Evolutionary conservation across 805 yeast genomes (phyloP).

Genomic region (Kluyveromyces wickerhamii): DNA sequence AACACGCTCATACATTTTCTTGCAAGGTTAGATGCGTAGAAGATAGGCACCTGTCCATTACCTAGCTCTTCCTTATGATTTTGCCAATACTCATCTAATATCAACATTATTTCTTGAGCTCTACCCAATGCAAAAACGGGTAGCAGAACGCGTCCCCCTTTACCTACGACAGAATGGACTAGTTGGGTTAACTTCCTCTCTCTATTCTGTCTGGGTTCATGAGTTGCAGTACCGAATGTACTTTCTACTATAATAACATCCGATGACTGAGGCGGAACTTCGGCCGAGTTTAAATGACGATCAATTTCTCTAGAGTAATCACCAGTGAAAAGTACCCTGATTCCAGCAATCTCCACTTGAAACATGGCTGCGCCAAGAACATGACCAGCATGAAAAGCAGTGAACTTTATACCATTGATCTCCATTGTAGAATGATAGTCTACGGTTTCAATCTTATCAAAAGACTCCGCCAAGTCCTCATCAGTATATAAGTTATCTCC

Average conservation of each 20-base stretch:
- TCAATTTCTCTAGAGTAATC: constrained; percentile 95
- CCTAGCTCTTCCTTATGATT: constrained; percentile 69
- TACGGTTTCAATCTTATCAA: constrained; percentile 84
- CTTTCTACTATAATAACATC: constrained; percentile 90
- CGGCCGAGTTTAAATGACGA: constrained; percentile 91
- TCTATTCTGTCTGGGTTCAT: constrained; percentile 80
- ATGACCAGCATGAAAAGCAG: constrained; percentile 99
- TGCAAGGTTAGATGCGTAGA: constrained; percentile 88
- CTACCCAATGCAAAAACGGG: constrained; percentile 97
- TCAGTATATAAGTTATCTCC: constrained; percentile 68
- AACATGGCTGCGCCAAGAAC: constrained; percentile 98
- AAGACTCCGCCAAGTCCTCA: constrained; percentile 80
- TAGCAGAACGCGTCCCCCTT: constrained; percentile 85
- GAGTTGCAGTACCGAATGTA: constrained; percentile 96
- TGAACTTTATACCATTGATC: constrained; percentile 87
- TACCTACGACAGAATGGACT: constrained; percentile 73
- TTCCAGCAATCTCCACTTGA: constrained; percentile 88
- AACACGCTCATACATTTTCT: constrained; percentile 95
- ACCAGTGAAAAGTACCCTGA: constrained; percentile 85
- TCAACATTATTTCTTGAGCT: constrained; percentile 87
- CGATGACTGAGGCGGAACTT: constrained; percentile 80
- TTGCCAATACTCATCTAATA: constrained; percentile 93
- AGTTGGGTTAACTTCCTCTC: constrained; percentile 74
- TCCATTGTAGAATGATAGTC: constrained; percentile 95
- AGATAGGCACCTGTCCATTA: constrained; percentile 56